Percentiles rank a stretch among this genome's conserved stretches.
Evolutionary conservation across 139 green algal genomes (phyloP).

Genomic region (Coelastrella sp.): DNA sequence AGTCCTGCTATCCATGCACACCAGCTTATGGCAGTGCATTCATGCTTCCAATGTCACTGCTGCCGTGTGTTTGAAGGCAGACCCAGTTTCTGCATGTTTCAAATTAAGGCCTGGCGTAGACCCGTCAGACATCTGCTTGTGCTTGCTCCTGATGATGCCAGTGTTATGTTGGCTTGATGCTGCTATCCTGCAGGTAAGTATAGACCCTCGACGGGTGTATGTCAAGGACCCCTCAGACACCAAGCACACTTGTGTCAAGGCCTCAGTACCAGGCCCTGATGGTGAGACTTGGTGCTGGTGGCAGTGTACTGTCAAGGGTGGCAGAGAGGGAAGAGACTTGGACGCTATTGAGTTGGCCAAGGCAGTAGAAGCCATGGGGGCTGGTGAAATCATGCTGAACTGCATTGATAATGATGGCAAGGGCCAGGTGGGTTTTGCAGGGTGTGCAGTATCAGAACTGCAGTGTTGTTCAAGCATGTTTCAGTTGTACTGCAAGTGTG

Average conservation of each 20-base stretch:
- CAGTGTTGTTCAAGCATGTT: not conserved
- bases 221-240: conserved; percentile 73
- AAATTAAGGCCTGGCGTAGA: too few species aligned
- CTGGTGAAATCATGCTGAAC: conserved; percentile 99
- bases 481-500: not conserved
- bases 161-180: too few species aligned
- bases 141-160: too few species aligned
- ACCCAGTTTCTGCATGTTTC: too few species aligned
- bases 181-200: conserved; percentile 71
- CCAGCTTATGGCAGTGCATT: too few species aligned
- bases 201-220: conserved; percentile 94
- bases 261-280: conserved; percentile 77
- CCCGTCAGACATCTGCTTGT: not conserved
- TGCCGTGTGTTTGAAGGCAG: too few species aligned
- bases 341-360: conserved; percentile 90
- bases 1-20: too few species aligned
- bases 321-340: conserved; percentile 91
- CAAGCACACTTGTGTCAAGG: conserved; percentile 39
- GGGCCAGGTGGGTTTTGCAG: conserved; percentile 60
- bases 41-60: too few species aligned
- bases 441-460: not conserved
- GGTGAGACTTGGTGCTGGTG: conserved; percentile 98
- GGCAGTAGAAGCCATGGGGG: conserved; percentile 93
- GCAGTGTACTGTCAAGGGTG: conserved; percentile 96
- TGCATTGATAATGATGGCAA: conserved; percentile 97